Evolutionary conservation across 495 filamentous ascomycete genomes (phyloP).

Genomic region (Penicillium maclennaniae): DNA sequence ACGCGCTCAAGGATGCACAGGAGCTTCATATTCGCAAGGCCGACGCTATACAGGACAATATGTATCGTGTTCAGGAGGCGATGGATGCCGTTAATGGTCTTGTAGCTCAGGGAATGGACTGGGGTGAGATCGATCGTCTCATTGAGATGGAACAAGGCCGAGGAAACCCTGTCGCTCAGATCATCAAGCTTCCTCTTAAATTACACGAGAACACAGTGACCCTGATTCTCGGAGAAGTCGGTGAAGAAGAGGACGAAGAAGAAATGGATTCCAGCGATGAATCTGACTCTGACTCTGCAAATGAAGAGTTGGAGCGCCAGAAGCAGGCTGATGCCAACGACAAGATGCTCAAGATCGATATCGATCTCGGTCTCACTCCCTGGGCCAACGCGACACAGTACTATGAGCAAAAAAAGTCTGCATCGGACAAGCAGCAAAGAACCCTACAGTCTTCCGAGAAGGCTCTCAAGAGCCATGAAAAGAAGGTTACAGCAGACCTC

Average conservation of each 20-base stretch:
- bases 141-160: slow-evolving; percentile 80
- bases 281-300: slow-evolving; percentile 59
- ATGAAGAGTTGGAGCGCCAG: slow-evolving; percentile 39
- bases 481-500: slow-evolving; percentile 80
- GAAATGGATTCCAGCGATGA: slow-evolving; percentile 55
- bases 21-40: slow-evolving; percentile 84
- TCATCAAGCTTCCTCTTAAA: slow-evolving; percentile 85
- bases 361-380: slow-evolving; percentile 74
- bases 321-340: slow-evolving; percentile 28
- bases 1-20: slow-evolving; percentile 74
- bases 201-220: slow-evolving; percentile 86
- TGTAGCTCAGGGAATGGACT: slow-evolving; percentile 92
- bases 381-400: slow-evolving; percentile 90
- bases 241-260: slow-evolving; percentile 54
- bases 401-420: slow-evolving; percentile 80
- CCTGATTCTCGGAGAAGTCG: slow-evolving; percentile 67
- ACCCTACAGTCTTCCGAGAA: slow-evolving; percentile 77
- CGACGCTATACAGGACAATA: slow-evolving; percentile 81
- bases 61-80: slow-evolving; percentile 84
- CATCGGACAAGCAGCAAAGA: slow-evolving; percentile 80
- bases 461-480: slow-evolving; percentile 83
- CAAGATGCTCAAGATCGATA: slow-evolving; percentile 62
- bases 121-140: slow-evolving; percentile 82
- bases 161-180: slow-evolving; percentile 79
- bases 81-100: slow-evolving; percentile 87